phyloP scores from a whole-genome alignment of 1,284 basidiomycete genomes.

The Somion occarium region DNA sequence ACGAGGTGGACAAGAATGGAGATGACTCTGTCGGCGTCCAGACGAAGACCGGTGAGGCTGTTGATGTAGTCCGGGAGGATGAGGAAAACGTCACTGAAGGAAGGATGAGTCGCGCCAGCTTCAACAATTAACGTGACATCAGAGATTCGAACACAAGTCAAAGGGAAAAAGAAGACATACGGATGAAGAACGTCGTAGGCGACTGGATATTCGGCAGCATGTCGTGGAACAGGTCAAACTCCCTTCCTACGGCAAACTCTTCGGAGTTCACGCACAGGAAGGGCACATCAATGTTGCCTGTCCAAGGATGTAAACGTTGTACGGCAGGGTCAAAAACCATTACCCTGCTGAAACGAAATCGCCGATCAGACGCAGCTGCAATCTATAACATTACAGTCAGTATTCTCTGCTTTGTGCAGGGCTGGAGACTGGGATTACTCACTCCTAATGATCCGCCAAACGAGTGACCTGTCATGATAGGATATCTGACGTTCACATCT shows the following conservation, averaged over 20 bases:
- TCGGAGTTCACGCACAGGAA: slow-evolving; percentile 36
- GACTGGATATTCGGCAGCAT: slow-evolving; percentile 19
- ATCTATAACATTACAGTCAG: slow-evolving; percentile 14
- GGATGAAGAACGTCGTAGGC: slow-evolving; percentile 10
- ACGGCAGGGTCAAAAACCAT: slow-evolving; percentile 27
- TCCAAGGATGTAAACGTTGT: slow-evolving; percentile 28
- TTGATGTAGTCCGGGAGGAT: slow-evolving; percentile 52
- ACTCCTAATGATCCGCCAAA: slow-evolving; percentile 32
- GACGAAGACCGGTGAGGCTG: slow-evolving; percentile 22
- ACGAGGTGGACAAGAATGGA: slow-evolving; percentile 1
- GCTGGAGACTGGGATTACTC: no score
- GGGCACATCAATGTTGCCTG: slow-evolving; percentile 26
- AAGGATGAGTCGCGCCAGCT: slow-evolving; percentile 59
- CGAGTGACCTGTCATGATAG: slow-evolving; percentile 31
- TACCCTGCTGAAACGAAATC: slow-evolving; percentile 22
- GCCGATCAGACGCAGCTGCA: slow-evolving; percentile 18
- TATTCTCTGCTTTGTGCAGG: no score
- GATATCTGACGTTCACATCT: slow-evolving; percentile 16
- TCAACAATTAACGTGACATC: neutral
- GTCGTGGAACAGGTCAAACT: slow-evolving; percentile 21
- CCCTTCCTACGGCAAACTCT: slow-evolving; percentile 29
- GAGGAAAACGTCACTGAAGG: slow-evolving; percentile 60
- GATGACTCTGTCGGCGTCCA: slow-evolving; percentile 6
- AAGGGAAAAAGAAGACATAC: slow-evolving; percentile 20
- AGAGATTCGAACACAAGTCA: neutral